A percentile compares a stretch with the other conserved stretches of the same genome.
phyloP scores from a whole-genome alignment of 129 eudicot genomes.

The Silybum marianum region DNA sequence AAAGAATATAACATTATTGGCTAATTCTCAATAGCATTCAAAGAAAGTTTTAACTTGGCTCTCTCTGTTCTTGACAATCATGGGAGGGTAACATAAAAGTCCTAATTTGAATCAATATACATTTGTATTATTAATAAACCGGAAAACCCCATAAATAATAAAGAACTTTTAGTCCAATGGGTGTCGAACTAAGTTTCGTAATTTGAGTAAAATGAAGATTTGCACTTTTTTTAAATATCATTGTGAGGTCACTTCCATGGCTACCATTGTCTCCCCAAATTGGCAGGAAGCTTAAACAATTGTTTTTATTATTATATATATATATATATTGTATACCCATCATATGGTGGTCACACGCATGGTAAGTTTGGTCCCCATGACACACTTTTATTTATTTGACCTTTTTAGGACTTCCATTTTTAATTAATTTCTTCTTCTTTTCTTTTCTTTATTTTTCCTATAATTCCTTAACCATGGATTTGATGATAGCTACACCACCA shows the following conservation, averaged over 20 bases:
- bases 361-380: constrained; percentile 41
- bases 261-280: constrained; percentile 25
- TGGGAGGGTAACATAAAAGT: too few relatives aligned
- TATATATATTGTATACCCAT: constrained; percentile 18
- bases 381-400: constrained; percentile 32
- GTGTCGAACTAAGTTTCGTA: not conserved
- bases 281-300: constrained; percentile 1
- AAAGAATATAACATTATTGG: too few relatives aligned
- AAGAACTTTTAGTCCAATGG: not conserved
- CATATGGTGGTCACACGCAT: constrained; percentile 42
- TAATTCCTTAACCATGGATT: constrained; percentile 33
- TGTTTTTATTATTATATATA: not conserved
- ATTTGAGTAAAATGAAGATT: not conserved
- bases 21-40: too few relatives aligned
- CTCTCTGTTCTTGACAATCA: too few relatives aligned
- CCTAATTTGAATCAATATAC: too few relatives aligned
- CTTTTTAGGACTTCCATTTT: constrained; percentile 27
- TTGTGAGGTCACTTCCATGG: constrained; percentile 32
- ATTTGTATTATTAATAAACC: too few relatives aligned
- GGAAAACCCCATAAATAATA: not conserved
- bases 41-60: too few relatives aligned
- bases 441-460: not conserved
- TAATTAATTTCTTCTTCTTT: not conserved
- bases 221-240: not conserved
- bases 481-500: constrained; percentile 31